phyloP scores from a whole-genome alignment of 2,329 filamentous ascomycete species.

The Botrytis elliptica region DNA sequence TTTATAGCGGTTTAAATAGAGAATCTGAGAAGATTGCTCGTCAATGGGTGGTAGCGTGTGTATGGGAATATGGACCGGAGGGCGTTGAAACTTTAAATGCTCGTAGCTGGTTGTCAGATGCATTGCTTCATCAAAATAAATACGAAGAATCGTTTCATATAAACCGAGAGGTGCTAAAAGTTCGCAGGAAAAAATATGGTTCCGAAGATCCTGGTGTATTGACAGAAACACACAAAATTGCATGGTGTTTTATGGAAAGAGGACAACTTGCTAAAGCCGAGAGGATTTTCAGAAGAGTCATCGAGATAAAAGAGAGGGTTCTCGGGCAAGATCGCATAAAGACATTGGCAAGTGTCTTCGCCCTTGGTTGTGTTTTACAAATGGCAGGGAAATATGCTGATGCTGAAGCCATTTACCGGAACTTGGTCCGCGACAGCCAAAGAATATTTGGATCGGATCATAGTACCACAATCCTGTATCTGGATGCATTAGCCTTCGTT shows the following conservation, averaged over 20 bases:
- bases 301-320: background rate
- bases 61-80: background rate
- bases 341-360: background rate
- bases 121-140: rapidly evolving
- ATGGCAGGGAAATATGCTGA: background rate
- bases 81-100: rapidly evolving
- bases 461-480: background rate
- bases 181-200: background rate
- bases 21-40: background rate
- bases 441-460: background rate
- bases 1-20: background rate
- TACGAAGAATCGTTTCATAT: background rate
- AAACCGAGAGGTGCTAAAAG: background rate
- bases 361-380: background rate
- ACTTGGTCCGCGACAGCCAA: background rate
- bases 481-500: rapidly evolving
- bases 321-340: background rate
- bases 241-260: background rate
- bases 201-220: slow-evolving; percentile 1
- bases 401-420: background rate
- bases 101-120: rapidly evolving
- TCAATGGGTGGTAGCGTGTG: no score
- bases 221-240: background rate
- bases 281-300: background rate
- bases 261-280: slow-evolving; percentile 18